phyloP scores from a whole-genome alignment of 805 yeast genomes.

The Yarrowia sp. region DNA sequence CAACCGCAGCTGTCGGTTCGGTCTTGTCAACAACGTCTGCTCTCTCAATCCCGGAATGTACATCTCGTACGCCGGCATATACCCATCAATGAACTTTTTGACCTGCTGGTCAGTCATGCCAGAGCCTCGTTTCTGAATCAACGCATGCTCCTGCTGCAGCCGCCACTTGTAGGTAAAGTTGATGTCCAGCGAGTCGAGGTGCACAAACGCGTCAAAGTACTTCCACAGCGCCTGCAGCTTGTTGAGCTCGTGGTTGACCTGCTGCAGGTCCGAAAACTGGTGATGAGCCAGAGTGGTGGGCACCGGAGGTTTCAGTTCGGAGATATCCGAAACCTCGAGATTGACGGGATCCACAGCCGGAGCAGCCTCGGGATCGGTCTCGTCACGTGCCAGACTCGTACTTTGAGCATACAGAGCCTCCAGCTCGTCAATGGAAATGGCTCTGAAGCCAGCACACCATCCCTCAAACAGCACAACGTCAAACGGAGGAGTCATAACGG shows the following conservation, averaged over 20 bases:
- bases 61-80: constrained; percentile 79
- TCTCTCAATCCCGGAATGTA: constrained; percentile 40
- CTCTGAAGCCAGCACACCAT: constrained; percentile 82
- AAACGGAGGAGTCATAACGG: constrained; percentile 39
- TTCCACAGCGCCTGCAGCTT: constrained; percentile 56
- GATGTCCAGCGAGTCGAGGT: constrained; percentile 57
- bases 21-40: constrained; percentile 9
- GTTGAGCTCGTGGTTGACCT: constrained; percentile 52
- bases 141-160: constrained; percentile 61
- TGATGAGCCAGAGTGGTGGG: constrained; percentile 35
- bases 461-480: constrained; percentile 84
- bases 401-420: constrained; percentile 34
- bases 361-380: background rate
- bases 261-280: constrained; percentile 34
- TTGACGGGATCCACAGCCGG: constrained; percentile 21
- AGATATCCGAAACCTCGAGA: background rate
- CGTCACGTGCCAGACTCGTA: constrained; percentile 25
- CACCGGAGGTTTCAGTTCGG: constrained; percentile 28
- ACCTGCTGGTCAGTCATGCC: constrained; percentile 85
- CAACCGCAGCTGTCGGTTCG: constrained; percentile 25
- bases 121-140: constrained; percentile 50
- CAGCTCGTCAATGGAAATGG: constrained; percentile 40
- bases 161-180: constrained; percentile 76
- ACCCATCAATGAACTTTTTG: constrained; percentile 64
- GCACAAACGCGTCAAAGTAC: constrained; percentile 57